Evolutionary conservation across 73 alveolate genomes (phyloP).

Genomic region (Uronychia setigera): DNA sequence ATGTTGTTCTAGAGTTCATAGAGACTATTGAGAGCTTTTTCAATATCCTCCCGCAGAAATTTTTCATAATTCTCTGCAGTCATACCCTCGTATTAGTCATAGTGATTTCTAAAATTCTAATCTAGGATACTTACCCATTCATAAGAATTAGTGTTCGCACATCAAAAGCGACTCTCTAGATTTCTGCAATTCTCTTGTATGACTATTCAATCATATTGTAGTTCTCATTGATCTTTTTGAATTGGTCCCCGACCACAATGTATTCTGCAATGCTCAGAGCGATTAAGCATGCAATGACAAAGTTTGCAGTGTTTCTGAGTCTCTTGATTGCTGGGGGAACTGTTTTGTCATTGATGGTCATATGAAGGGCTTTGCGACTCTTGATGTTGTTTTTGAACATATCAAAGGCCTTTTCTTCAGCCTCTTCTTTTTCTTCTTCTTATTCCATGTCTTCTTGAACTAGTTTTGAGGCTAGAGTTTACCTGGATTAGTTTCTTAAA

Average conservation of each 20-base stretch:
- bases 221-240: slow-evolving; percentile 28
- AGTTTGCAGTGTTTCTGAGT: slow-evolving; percentile 17
- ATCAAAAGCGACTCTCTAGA: slow-evolving; percentile 37
- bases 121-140: neutral
- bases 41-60: slow-evolving; percentile 2
- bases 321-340: slow-evolving; percentile 34
- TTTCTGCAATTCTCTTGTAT: slow-evolving; percentile 14
- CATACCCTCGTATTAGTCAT: neutral
- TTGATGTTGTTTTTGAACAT: slow-evolving; percentile 4
- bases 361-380: neutral
- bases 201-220: slow-evolving; percentile 22
- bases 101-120: neutral
- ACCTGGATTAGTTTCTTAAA: neutral
- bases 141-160: slow-evolving; percentile 31
- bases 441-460: neutral
- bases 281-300: slow-evolving; percentile 11
- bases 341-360: neutral
- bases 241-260: slow-evolving; percentile 6
- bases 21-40: slow-evolving; percentile 1
- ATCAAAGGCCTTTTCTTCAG: slow-evolving; percentile 19
- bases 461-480: neutral
- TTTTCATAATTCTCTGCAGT: neutral
- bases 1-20: neutral
- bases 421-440: slow-evolving; percentile 19
- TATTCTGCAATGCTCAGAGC: slow-evolving; percentile 38